A percentile compares a stretch with the other conserved stretches of the same genome.
Evolutionary conservation across 306 rosid genomes (phyloP).

Genomic region (Rubus parviflorus): DNA sequence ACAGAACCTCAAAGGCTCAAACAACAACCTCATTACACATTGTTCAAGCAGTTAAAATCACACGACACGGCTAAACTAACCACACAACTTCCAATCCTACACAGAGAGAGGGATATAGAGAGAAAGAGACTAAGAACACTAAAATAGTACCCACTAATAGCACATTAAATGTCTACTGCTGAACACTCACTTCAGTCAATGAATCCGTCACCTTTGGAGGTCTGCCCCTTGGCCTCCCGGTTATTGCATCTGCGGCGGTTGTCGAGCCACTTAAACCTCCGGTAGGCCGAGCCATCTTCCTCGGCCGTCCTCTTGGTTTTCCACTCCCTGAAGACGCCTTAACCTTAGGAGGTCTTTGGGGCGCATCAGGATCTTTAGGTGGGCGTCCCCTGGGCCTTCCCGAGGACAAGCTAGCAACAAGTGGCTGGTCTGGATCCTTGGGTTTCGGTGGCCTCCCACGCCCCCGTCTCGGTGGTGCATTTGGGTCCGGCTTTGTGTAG

Average conservation of each 20-base stretch:
- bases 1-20: slow-evolving; percentile 33
- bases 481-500: slow-evolving; percentile 57
- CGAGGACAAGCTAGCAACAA: slow-evolving; percentile 19
- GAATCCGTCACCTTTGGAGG: slow-evolving; percentile 77
- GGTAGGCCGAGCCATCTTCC: slow-evolving; percentile 54
- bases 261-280: slow-evolving; percentile 30
- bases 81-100: slow-evolving; percentile 32
- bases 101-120: slow-evolving; percentile 5
- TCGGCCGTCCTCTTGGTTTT: slow-evolving; percentile 71
- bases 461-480: slow-evolving; percentile 70
- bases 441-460: slow-evolving; percentile 79
- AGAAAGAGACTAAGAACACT: slow-evolving; percentile 5
- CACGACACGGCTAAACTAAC: slow-evolving; percentile 21
- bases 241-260: not conserved
- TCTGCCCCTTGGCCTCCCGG: slow-evolving; percentile 69
- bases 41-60: slow-evolving; percentile 42
- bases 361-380: slow-evolving; percentile 64
- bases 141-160: not conserved
- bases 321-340: slow-evolving; percentile 38
- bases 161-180: slow-evolving; percentile 33
- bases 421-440: slow-evolving; percentile 34
- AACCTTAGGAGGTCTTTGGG: slow-evolving; percentile 37
- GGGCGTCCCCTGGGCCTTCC: slow-evolving; percentile 78
- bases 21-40: slow-evolving; percentile 33
- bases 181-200: slow-evolving; percentile 61